Evolutionary conservation across 495 filamentous ascomycete genomes (phyloP).

Genomic region (Trichocladium antarcticum): DNA sequence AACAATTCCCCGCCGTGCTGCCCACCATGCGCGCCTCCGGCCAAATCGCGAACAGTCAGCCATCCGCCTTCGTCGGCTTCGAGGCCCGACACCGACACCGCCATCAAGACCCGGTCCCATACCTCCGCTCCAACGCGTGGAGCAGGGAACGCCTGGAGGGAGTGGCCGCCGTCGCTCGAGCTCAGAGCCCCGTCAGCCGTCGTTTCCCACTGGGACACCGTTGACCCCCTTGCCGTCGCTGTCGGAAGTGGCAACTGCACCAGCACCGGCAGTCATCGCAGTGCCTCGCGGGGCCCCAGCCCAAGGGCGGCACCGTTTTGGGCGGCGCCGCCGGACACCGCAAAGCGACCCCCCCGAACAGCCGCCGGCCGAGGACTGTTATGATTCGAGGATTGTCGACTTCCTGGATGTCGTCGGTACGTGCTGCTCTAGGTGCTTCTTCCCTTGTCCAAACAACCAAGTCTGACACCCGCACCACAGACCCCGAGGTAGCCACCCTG

Average conservation of each 20-base stretch:
- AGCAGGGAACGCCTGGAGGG: not conserved
- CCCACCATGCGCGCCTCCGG: no score
- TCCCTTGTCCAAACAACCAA: not conserved
- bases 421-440: slow-evolving; percentile 11
- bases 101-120: not conserved
- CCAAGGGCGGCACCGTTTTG: not conserved
- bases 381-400: slow-evolving; percentile 51
- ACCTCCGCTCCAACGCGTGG: not conserved
- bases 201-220: not conserved
- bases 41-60: not conserved
- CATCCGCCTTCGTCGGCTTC: slow-evolving; percentile 13
- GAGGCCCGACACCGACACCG: not conserved
- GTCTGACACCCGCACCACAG: slow-evolving; percentile 26
- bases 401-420: slow-evolving; percentile 61
- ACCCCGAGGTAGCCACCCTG: slow-evolving; percentile 63
- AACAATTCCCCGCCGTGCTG: no score
- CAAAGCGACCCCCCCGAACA: not conserved
- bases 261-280: not conserved
- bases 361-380: slow-evolving; percentile 30
- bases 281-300: not conserved
- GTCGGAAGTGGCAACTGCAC: not conserved
- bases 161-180: slow-evolving; percentile 9
- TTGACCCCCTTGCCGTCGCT: not conserved
- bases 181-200: slow-evolving; percentile 12
- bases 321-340: slow-evolving; percentile 3